These are phyloP conservation scores for Apiospora marii DNA, from an alignment of 2,329 filamentous ascomycete genomes.

Conservation along the genomic window DNA sequence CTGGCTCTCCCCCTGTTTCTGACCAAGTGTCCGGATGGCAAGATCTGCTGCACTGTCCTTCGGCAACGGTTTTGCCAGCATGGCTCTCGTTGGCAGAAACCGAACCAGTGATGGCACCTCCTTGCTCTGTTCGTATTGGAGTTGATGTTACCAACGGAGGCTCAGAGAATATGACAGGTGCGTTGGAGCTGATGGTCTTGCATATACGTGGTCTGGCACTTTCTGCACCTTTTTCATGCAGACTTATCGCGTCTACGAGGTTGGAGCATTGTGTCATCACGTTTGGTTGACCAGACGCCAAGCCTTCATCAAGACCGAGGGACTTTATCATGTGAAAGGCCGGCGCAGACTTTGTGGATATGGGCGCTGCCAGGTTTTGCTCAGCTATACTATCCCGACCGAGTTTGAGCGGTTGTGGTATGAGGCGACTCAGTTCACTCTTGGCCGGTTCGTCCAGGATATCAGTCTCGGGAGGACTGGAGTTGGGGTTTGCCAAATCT, in stretches of 20 bases:
- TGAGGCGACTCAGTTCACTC: background rate
- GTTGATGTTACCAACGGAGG: background rate
- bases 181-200: background rate
- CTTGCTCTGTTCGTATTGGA: too few relatives aligned
- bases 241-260: background rate
- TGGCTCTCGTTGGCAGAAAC: background rate
- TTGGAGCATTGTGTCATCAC: background rate
- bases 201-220: background rate
- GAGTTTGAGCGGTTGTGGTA: background rate
- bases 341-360: background rate
- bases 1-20: constrained; percentile 38
- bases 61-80: background rate
- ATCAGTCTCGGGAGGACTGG: background rate
- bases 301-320: background rate
- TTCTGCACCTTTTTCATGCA: too few relatives aligned
- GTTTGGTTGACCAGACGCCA: background rate
- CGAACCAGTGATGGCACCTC: background rate
- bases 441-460: background rate
- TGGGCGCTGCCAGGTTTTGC: background rate
- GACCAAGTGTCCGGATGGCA: constrained; percentile 40
- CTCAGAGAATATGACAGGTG: background rate
- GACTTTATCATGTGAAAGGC: background rate
- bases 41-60: background rate
- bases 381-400: background rate
- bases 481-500: constrained; percentile 27